Percentiles rank a stretch among this genome's conserved stretches.
These are phyloP conservation scores for Endoconidiophora laricicola DNA, from an alignment of 2,329 filamentous ascomycete genomes.

Conservation along the genomic window DNA sequence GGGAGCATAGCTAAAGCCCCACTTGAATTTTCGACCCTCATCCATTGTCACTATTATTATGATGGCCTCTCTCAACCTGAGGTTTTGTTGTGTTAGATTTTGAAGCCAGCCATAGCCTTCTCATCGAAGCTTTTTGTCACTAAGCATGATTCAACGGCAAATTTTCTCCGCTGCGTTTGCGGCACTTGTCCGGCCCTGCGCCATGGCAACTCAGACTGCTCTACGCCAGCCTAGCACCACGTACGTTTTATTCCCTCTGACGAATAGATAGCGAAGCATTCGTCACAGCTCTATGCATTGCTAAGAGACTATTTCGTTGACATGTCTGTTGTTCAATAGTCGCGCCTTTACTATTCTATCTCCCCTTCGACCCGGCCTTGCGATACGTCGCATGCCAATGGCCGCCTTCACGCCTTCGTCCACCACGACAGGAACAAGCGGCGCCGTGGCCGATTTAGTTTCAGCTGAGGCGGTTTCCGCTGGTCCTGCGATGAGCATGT, in stretches of 20 bases:
- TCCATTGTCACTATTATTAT: not conserved
- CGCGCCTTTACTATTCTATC: constrained; percentile 10
- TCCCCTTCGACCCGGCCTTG: constrained; percentile 9
- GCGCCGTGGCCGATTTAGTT: constrained; percentile 27
- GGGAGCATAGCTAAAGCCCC: constrained; percentile 1
- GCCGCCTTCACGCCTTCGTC: constrained; percentile 5
- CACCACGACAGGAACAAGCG: constrained; percentile 4
- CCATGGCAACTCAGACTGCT: not conserved
- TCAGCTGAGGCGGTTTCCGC: constrained; percentile 29
- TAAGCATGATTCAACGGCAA: constrained; percentile 7
- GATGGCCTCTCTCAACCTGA: too few relatives aligned
- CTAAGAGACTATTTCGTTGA: not conserved
- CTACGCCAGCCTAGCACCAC: constrained; percentile 8
- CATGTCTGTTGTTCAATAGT: not conserved
- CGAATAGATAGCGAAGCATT: not conserved
- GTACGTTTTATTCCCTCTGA: not conserved
- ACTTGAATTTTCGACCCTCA: constrained; percentile 9
- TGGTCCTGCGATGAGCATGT: constrained; percentile 33
- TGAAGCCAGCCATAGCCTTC: too few relatives aligned
- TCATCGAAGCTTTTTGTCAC: not conserved
- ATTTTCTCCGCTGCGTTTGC: constrained; percentile 4
- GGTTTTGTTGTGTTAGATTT: too few relatives aligned
- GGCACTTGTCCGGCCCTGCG: constrained; percentile 2
- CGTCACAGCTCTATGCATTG: not conserved
- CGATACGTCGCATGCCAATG: constrained; percentile 6